Percentiles rank a stretch among this genome's conserved stretches.
Conservation (phyloP, 2,329 filamentous ascomycete genomes). For the Lojkania enalia region DNA sequence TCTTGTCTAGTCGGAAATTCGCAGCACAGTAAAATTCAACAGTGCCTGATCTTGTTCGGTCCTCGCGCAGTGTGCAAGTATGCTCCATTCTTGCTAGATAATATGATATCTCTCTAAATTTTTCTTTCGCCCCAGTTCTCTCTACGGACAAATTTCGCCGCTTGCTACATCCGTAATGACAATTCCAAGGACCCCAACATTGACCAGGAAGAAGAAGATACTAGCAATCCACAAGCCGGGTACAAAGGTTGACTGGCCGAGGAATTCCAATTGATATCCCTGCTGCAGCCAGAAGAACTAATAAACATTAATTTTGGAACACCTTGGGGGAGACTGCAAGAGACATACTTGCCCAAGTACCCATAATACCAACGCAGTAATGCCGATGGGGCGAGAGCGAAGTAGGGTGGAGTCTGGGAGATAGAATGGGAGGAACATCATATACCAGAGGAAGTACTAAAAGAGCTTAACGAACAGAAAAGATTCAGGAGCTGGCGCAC, state of each 20-base stretch:
- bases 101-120: not conserved
- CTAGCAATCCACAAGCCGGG: conserved; percentile 80
- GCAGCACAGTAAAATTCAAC: too few species aligned
- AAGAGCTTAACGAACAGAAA: conserved; percentile 6
- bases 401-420: conserved; percentile 79
- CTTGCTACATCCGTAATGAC: conserved; percentile 66
- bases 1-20: too few species aligned
- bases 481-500: conserved; percentile 36
- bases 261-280: conserved; percentile 55
- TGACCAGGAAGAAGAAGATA: conserved; percentile 78
- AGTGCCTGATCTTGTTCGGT: too few species aligned
- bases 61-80: too few species aligned
- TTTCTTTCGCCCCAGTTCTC: not conserved
- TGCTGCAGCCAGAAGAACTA: conserved; percentile 54
- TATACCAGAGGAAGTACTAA: conserved; percentile 98
- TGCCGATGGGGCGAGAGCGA: conserved; percentile 61
- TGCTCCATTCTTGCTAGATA: too few species aligned
- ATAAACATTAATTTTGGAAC: conserved; percentile 2
- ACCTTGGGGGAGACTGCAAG: not conserved
- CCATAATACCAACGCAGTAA: conserved; percentile 72
- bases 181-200: conserved; percentile 83
- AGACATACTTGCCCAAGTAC: conserved; percentile 66
- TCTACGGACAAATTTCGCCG: conserved; percentile 6
- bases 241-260: conserved; percentile 80
- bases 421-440: conserved; percentile 89